Conservation (phyloP, 192 early-diverging fungal genomes). For the Umbelopsis ramanniana region DNA sequence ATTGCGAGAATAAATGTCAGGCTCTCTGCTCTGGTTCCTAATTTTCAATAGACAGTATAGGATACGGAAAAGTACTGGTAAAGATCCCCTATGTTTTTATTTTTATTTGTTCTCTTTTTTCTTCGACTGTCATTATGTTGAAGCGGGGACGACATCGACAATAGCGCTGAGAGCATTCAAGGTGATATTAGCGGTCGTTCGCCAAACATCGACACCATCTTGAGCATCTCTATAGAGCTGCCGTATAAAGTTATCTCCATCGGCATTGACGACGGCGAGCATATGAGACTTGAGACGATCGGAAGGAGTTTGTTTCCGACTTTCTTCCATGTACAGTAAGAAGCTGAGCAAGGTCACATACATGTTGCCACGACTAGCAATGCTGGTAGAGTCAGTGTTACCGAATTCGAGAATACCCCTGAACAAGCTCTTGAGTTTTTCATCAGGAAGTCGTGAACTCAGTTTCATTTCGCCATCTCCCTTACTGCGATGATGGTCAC, state of each 20-base stretch:
- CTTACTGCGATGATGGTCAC: slow-evolving; percentile 58
- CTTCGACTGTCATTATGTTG: slow-evolving; percentile 51
- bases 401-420: slow-evolving; percentile 33
- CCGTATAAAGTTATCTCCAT: slow-evolving; percentile 77
- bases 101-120: not conserved
- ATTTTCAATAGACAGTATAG: too few species aligned
- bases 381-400: not conserved
- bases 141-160: slow-evolving; percentile 48
- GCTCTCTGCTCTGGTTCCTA: too few species aligned
- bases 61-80: too few species aligned
- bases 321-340: slow-evolving; percentile 59
- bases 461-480: slow-evolving; percentile 24
- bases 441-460: slow-evolving; percentile 24
- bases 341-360: slow-evolving; percentile 79
- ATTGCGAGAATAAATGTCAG: too few species aligned
- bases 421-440: slow-evolving; percentile 39
- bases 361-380: slow-evolving; percentile 68
- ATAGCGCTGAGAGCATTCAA: slow-evolving; percentile 69
- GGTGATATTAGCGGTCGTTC: slow-evolving; percentile 81
- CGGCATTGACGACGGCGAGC: slow-evolving; percentile 50
- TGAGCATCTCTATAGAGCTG: slow-evolving; percentile 80
- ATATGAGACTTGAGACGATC: slow-evolving; percentile 47
- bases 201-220: slow-evolving; percentile 80
- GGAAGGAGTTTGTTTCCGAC: slow-evolving; percentile 13
- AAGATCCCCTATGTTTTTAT: not conserved